phyloP scores from a whole-genome alignment of 2,329 filamentous ascomycete species.

The Fusarium multiceps region DNA sequence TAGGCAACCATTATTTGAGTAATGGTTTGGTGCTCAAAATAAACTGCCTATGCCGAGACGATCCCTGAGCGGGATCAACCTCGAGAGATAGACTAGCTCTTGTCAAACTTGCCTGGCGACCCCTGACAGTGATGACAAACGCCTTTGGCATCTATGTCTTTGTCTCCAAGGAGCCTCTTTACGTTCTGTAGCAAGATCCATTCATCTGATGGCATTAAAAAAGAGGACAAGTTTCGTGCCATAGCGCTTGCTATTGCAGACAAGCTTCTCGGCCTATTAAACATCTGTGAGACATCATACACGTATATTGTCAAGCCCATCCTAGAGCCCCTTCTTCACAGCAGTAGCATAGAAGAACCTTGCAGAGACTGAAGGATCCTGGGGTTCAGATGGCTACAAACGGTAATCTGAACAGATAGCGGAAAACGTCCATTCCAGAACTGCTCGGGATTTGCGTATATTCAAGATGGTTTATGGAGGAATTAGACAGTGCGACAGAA shows the following conservation, averaged over 20 bases:
- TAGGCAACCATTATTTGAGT: too few species aligned
- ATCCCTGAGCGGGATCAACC: too few species aligned
- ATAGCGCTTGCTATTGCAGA: neutral
- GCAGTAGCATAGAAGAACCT: slow-evolving; percentile 2
- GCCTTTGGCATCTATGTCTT: slow-evolving; percentile 2
- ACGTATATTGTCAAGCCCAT: neutral
- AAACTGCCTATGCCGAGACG: too few species aligned
- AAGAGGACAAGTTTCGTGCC: neutral
- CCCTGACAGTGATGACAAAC: neutral
- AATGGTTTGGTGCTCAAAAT: too few species aligned
- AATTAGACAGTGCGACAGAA: too few species aligned
- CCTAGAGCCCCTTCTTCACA: neutral
- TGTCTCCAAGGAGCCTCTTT: neutral
- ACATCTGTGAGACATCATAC: neutral
- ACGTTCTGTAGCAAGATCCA: neutral
- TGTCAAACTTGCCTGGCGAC: neutral
- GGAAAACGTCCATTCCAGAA: too few species aligned
- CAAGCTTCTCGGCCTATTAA: neutral
- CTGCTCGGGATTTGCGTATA: too few species aligned
- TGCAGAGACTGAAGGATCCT: neutral
- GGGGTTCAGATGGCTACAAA: slow-evolving; percentile 7
- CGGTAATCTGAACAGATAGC: neutral
- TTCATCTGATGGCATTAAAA: neutral
- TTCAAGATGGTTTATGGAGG: too few species aligned
- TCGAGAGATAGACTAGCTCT: too few species aligned